phyloP scores from a whole-genome alignment of 352 stramenopile species.

The Phytophthora meadii region DNA sequence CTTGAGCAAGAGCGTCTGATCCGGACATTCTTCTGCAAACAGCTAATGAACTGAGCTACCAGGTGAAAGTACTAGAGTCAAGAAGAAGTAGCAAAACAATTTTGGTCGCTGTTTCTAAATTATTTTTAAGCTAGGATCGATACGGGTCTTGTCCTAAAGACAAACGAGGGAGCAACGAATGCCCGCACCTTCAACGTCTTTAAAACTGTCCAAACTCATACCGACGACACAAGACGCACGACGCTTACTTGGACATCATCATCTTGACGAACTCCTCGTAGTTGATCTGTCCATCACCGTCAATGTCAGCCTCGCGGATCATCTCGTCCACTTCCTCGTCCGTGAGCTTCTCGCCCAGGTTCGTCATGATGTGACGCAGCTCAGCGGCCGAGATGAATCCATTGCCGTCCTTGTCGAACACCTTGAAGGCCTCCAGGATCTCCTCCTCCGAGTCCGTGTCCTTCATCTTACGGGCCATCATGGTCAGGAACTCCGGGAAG shows the following conservation, averaged over 20 bases:
- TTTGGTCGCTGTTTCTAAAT: constrained; percentile 36
- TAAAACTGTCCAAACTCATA: background rate
- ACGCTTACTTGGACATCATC: constrained; percentile 98
- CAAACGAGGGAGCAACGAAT: constrained; percentile 1
- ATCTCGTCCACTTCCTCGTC: constrained; percentile 99
- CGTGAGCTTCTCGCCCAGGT: constrained; percentile 98
- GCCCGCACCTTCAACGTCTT: constrained; percentile 4
- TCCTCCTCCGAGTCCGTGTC: constrained; percentile 99
- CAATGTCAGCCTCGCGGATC: constrained; percentile 99
- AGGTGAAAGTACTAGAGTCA: background rate
- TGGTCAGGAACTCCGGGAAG: constrained; percentile 99
- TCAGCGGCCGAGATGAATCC: constrained; percentile 98
- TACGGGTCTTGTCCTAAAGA: background rate
- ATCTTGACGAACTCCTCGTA: constrained; percentile 99
- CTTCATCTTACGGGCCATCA: constrained; percentile 99
- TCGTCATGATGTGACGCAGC: constrained; percentile 99
- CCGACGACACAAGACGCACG: background rate
- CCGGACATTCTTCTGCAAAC: too few species aligned
- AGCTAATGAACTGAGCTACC: too few species aligned
- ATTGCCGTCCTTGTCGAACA: constrained; percentile 99
- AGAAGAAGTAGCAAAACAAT: constrained; percentile 18
- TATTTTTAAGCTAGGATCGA: constrained; percentile 26
- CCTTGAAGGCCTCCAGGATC: constrained; percentile 99
- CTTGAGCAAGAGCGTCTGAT: too few species aligned
- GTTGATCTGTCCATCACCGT: constrained; percentile 99